Evolutionary conservation across 78 protist species (phyloP), one percentile per base, ranked within the genome.

Genomic region (Dictyostelium capitatum): DNA sequence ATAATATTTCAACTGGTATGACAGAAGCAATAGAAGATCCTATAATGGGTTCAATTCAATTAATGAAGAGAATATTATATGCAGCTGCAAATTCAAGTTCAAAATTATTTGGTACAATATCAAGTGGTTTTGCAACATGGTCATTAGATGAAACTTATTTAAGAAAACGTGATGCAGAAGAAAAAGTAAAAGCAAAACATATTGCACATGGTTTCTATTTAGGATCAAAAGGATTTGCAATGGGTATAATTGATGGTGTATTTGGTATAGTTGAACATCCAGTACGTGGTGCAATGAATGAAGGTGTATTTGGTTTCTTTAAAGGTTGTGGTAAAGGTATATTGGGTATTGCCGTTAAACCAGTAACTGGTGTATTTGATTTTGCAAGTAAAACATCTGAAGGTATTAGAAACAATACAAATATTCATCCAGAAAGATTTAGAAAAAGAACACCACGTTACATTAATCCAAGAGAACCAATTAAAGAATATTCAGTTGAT

Each of bases 261-360:
- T 64, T 75, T 23, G 95, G 95, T 25, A 79, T 91, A 15, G 90
- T 91, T 9, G 73, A 84, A n/a, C 97, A 95, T 19, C 97, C 97
- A 14, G 91, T 91, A 28, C 90, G 43, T 28, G 97, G 97, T 64
- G 95, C 96, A 1, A 90, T 80, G 54, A 73, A 95, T n/a, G 96
- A 85, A 6, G 97, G 97, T 65, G 28, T 69, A 28, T 25, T 82
- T 17, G 97, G 97, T 6, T 59, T 96, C 64, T 53, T 96, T 4
- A 87, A 82, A 83, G 97, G 97, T 54, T 50, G 95, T 32, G 97
- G 97, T n/a, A 96, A 95, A 54, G 97, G 97, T 75, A n/a, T 96
- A 9, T 89, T 91, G 4, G 97, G 97, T 48, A 75, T 94, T 25
- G 91, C 96, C 2, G 89, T 89, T 0, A 96, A 96, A 83, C 96